Percentiles rank a stretch among this genome's conserved stretches.
Evolutionary conservation across 495 filamentous ascomycete species (phyloP).

Genomic region (Usnea hakonensis): DNA sequence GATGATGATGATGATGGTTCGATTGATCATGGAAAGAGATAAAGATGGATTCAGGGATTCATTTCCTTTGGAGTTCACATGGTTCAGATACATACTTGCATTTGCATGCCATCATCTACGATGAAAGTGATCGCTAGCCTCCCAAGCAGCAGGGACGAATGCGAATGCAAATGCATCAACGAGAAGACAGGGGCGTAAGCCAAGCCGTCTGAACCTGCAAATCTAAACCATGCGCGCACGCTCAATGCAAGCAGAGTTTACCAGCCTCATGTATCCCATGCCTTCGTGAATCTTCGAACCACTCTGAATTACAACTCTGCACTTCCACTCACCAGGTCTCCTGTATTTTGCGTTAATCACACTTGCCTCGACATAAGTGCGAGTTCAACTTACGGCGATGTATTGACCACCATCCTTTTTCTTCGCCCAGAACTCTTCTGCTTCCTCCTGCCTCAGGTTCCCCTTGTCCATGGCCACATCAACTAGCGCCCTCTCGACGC

Average conservation of each 20-base stretch:
- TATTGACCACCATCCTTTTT: conserved; percentile 83
- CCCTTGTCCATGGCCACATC: conserved; percentile 78
- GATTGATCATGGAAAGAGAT: too few relatives aligned
- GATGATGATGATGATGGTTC: too few relatives aligned
- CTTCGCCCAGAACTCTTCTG: conserved; percentile 66
- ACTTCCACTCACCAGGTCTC: conserved; percentile 26
- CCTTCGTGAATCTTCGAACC: not conserved
- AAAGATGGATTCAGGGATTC: too few relatives aligned
- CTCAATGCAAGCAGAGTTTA: not conserved
- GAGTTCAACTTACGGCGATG: conserved; percentile 59
- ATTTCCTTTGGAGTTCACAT: too few relatives aligned
- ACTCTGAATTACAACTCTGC: not conserved
- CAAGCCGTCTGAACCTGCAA: not conserved
- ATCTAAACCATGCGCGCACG: not conserved
- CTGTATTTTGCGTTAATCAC: conserved; percentile 15
- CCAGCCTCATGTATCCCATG: not conserved
- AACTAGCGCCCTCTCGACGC: conserved; percentile 74
- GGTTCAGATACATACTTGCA: too few relatives aligned
- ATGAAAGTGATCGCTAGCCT: not conserved
- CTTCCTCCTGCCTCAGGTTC: conserved; percentile 63
- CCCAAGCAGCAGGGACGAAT: not conserved
- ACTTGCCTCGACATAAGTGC: not conserved
- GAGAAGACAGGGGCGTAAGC: not conserved
- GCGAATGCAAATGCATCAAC: not conserved
- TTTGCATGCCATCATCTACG: not conserved